Percentiles rank a stretch among this genome's conserved stretches.
Conservation (phyloP, 345 rosid species). For the Clausena lansium region DNA sequence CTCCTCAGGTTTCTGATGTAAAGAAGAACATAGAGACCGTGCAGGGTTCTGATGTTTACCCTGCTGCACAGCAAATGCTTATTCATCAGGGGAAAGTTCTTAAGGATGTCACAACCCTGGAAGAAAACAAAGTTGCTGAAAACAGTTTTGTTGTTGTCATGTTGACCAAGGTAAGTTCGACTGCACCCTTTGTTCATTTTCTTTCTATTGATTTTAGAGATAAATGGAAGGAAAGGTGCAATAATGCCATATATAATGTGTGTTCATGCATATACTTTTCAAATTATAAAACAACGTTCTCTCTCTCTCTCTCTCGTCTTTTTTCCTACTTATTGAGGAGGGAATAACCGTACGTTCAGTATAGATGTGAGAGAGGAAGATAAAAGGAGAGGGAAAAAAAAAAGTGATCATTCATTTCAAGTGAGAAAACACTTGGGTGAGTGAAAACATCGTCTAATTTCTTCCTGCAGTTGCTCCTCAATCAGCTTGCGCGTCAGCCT, state of each 20-base stretch:
- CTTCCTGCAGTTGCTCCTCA: background rate
- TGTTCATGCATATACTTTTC: background rate
- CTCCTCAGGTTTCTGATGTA: conserved; percentile 42
- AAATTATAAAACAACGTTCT: background rate
- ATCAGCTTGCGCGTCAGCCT: background rate
- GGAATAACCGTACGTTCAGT: background rate
- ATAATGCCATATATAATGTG: background rate
- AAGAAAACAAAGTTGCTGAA: conserved; percentile 53
- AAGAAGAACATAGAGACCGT: conserved; percentile 43
- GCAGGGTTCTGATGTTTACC: conserved; percentile 47
- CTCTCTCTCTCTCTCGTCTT: too few species aligned
- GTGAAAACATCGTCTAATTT: background rate
- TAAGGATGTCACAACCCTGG: conserved; percentile 46
- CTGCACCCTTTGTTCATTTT: background rate
- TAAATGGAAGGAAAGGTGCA: background rate
- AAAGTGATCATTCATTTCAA: background rate
- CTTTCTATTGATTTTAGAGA: background rate
- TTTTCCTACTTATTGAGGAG: background rate
- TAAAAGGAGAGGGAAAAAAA: background rate
- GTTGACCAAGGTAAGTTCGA: conserved; percentile 38
- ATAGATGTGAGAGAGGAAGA: background rate
- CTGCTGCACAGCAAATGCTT: conserved; percentile 50
- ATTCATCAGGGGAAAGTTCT: conserved; percentile 61
- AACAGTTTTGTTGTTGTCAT: conserved; percentile 56
- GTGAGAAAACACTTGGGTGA: background rate